Conservation (phyloP, 495 filamentous ascomycete genomes). For the Apiosordaria backusii region DNA sequence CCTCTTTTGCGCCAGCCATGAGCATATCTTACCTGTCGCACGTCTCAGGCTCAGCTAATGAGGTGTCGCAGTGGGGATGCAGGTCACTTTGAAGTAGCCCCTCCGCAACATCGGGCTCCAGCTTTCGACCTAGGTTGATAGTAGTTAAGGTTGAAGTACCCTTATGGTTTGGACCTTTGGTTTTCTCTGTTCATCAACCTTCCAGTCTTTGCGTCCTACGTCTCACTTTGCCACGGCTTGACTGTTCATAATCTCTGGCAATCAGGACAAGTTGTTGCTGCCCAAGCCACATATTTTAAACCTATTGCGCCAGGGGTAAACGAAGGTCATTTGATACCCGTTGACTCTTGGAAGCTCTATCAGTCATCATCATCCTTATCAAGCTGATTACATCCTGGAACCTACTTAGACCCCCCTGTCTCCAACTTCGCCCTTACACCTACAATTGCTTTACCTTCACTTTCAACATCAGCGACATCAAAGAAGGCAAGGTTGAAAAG, state of each 20-base stretch:
- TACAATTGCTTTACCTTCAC: neutral
- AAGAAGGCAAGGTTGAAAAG: neutral
- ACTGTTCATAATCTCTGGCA: neutral
- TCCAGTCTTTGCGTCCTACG: neutral
- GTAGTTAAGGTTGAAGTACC: too few species aligned
- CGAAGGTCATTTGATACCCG: neutral
- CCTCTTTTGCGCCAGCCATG: neutral
- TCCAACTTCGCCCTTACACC: neutral
- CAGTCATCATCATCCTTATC: neutral
- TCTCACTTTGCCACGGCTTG: neutral
- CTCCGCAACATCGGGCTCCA: neutral
- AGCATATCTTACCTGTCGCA: neutral
- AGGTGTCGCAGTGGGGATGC: neutral
- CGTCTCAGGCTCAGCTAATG: neutral
- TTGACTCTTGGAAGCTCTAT: neutral
- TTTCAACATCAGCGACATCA: neutral
- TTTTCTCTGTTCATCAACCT: neutral
- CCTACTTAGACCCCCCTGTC: neutral
- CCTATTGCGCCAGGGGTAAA: neutral
- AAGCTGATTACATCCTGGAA: neutral
- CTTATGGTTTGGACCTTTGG: neutral
- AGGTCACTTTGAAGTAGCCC: neutral
- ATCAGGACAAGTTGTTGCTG: neutral
- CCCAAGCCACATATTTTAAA: neutral
- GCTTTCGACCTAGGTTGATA: too few species aligned